Evolutionary conservation across 2,329 filamentous ascomycete genomes (phyloP), one percentile per base, ranked within the genome.

Genomic region (Alternaria gansuensis): DNA sequence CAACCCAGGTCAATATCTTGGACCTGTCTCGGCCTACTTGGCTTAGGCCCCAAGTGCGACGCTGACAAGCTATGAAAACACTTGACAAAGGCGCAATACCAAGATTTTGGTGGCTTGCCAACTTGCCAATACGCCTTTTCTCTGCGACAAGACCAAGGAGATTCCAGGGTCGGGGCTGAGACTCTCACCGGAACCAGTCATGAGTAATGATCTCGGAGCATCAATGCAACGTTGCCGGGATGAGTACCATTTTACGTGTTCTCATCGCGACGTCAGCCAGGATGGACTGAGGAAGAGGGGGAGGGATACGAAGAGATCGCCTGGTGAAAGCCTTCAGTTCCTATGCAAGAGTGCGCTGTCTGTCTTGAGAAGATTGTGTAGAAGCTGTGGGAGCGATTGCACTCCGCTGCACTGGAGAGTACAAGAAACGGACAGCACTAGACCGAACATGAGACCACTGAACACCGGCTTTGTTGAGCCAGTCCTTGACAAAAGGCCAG

Each of bases 101-200:
- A 68, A 66, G 64, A 45, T 54, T 57, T 63, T 9, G 62, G 67
- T 66, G 64, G 64, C 67, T 66, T 71, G 68, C 68, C 67, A 70
- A 69, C 67, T 65, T 67, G 68, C 68, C 67, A 70, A 69, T 64
- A 28, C 54, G 55, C 52, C 46, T 37, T 54, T 64, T 54, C 54
- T 45, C 57, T 54, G 50, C 52, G 60, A 69, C 64, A 69, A 67
- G 65, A 65, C 59, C 44, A 46, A 54, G 45, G 58, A 59, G 52
- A 59, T 51, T 59, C 57, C 52, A 51, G 53, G 41, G 23, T 57
- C 46, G 21, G 43, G 54, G 54, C 57, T 55, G 51, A 57, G 53
- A 34, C n/a, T 51, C 40, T 54, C 33, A 57, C 57, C 62, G 64
- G 64, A 60, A 54, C 45, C 46, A 55, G 33, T 36, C 33, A 58